Evolutionary conservation across 495 filamentous ascomycete species (phyloP), one percentile per base, ranked within the genome.

Genomic region (Parathielavia appendiculata): DNA sequence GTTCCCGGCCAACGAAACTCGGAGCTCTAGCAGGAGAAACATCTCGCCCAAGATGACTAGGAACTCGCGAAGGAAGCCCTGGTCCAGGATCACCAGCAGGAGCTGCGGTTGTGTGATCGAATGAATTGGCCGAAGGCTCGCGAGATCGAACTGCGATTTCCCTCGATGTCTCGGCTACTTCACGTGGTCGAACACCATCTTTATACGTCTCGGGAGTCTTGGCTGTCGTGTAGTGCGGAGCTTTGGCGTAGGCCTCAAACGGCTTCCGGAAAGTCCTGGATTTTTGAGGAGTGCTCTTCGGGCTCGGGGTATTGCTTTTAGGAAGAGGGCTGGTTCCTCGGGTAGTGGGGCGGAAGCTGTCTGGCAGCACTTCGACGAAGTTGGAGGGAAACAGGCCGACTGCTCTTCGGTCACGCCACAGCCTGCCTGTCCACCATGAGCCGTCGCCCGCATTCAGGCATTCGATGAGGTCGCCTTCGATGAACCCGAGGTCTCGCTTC

Each of bases 401-500:
- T 63, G 91, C 91, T 58, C 89, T 81, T 69, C 86, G 84, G 70
- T 97, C 93, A 56, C 95, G 82, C 61, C 83, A 85, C 67, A 97
- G 69, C 48, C 92, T 84, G 26, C 93, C 93, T 75, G 89, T 96
- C 93, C 93, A 98, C 95, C 93, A 98, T 53, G 88, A 88, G 30
- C 95, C 95, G 74, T 98, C 93, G 52, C 93, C 93, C 3, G 93
- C 93, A 71, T 97, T 98, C 19, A 98, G 79, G 69, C 91, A 96
- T 82, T 98, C 93, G 68, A 98, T 98, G 58, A 97, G 75, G 73
- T 98, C 93, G 45, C 95, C 93, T 70, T 98, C 95, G 60, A 97
- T 86, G 71, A 98, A 97, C 19, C 93, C 93, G 54, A 98, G 79
- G 68, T 98, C 93, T 63, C 86, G 83, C 73, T 92, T 95, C 4